A percentile compares a stretch with the other conserved stretches of the same genome.
These are phyloP conservation scores for Priceomyces fermenticarens DNA, from an alignment of 805 yeast genomes.

Conservation along the genomic window DNA sequence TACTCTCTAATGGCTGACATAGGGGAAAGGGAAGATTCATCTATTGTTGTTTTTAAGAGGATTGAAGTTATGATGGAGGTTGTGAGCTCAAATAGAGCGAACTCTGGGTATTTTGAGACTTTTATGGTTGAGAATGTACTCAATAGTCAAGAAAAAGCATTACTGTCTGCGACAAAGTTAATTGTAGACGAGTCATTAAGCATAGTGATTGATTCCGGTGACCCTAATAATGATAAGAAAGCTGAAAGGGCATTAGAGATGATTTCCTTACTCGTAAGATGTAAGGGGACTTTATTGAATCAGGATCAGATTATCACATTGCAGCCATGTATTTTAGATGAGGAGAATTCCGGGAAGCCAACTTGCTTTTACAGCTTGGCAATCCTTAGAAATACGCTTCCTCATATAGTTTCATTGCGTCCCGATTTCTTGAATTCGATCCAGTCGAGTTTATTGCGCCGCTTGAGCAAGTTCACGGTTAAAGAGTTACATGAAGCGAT, in stretches of 20 bases:
- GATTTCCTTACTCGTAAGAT: conserved; percentile 53
- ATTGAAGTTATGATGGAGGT: conserved; percentile 37
- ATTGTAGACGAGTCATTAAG: conserved; percentile 37
- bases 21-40: background rate
- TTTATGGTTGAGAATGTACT: conserved; percentile 47
- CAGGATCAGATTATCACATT: conserved; percentile 66
- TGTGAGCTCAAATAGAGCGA: conserved; percentile 33
- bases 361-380: conserved; percentile 50
- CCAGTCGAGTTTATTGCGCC: conserved; percentile 49
- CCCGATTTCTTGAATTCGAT: conserved; percentile 48
- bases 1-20: conserved; percentile 3
- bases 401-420: conserved; percentile 43
- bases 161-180: conserved; percentile 16
- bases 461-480: conserved; percentile 57
- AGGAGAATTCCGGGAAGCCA: conserved; percentile 34
- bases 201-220: conserved; percentile 29
- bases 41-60: conserved; percentile 1
- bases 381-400: conserved; percentile 51
- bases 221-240: conserved; percentile 19
- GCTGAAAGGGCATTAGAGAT: conserved; percentile 44
- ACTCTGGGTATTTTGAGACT: conserved; percentile 39
- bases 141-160: conserved; percentile 14
- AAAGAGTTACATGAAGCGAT: conserved; percentile 70
- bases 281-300: conserved; percentile 50
- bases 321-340: conserved; percentile 62